A percentile compares a stretch with the other conserved stretches of the same genome.
Conservation (phyloP, 371 early-diverging fungal genomes). For the Apophysomyces sp. region DNA sequence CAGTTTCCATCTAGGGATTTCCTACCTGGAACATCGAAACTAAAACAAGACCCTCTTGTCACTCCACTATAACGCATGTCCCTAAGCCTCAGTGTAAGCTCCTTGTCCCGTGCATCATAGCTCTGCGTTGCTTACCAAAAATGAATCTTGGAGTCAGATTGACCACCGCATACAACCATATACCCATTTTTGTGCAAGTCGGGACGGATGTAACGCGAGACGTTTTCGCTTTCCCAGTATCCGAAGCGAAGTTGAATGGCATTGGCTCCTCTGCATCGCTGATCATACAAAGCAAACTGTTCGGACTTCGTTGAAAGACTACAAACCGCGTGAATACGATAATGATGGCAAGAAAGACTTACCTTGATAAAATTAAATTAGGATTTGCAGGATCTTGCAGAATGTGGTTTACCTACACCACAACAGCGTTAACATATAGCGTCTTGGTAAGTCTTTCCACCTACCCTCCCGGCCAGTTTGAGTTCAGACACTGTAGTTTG, state of each 20-base stretch:
- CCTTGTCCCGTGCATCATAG: neutral
- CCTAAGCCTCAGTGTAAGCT: constrained; percentile 3
- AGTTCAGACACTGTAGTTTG: constrained; percentile 4
- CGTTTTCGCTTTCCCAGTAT: constrained; percentile 25
- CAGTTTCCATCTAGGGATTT: neutral
- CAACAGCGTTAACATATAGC: neutral
- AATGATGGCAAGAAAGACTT: constrained; percentile 1
- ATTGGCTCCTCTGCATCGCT: constrained; percentile 13
- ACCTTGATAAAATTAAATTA: constrained; percentile 19
- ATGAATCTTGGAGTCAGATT: constrained; percentile 23
- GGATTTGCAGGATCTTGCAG: constrained; percentile 14
- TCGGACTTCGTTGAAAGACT: constrained; percentile 20
- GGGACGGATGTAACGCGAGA: constrained; percentile 32
- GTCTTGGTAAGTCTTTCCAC: neutral
- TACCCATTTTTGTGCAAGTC: constrained; percentile 44
- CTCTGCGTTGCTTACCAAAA: constrained; percentile 31
- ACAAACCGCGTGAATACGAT: constrained; percentile 5
- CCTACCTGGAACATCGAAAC: constrained; percentile 1
- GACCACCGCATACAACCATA: constrained; percentile 34
- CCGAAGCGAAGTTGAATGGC: constrained; percentile 32
- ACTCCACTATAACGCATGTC: constrained; percentile 34
- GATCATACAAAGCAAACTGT: constrained; percentile 33
- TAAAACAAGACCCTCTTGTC: constrained; percentile 19
- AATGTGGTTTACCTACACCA: constrained; percentile 23
- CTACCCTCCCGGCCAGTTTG: constrained; percentile 9